These are phyloP conservation scores for Ustilago hordei DNA, from an alignment of 1,284 basidiomycete species.

Conservation along the genomic window DNA sequence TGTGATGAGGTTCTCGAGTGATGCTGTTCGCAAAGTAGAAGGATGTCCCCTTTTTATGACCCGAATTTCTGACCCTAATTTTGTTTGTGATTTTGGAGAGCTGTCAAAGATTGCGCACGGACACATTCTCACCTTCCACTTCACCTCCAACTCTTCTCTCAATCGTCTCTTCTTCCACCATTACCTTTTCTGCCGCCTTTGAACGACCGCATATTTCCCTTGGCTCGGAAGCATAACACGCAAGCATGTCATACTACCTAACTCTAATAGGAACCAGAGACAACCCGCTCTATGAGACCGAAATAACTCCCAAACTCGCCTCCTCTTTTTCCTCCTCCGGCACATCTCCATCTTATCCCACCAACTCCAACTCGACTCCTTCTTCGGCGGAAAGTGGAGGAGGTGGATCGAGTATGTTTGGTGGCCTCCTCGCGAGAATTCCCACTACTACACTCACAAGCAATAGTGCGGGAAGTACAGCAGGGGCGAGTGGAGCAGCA, in stretches of 20 bases:
- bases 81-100: background rate
- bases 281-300: conserved; percentile 66
- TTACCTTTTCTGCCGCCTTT: background rate
- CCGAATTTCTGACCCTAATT: background rate
- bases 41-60: background rate
- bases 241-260: conserved; percentile 63
- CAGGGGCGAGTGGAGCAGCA: background rate
- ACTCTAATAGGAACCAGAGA: conserved; percentile 65
- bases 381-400: conserved; percentile 7
- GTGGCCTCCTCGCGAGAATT: conserved; percentile 33
- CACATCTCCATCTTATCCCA: background rate
- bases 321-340: conserved; percentile 15
- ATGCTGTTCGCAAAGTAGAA: background rate
- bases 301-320: conserved; percentile 57
- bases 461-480: background rate
- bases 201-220: background rate
- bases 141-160: background rate
- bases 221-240: too few relatives aligned
- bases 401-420: conserved; percentile 26
- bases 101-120: conserved; percentile 5
- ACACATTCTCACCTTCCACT: background rate
- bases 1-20: background rate
- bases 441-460: conserved; percentile 14
- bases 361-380: conserved; percentile 2
- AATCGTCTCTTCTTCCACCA: background rate